Evolutionary conservation across 805 yeast genomes (phyloP).

Genomic region (Pichia scutulata): DNA sequence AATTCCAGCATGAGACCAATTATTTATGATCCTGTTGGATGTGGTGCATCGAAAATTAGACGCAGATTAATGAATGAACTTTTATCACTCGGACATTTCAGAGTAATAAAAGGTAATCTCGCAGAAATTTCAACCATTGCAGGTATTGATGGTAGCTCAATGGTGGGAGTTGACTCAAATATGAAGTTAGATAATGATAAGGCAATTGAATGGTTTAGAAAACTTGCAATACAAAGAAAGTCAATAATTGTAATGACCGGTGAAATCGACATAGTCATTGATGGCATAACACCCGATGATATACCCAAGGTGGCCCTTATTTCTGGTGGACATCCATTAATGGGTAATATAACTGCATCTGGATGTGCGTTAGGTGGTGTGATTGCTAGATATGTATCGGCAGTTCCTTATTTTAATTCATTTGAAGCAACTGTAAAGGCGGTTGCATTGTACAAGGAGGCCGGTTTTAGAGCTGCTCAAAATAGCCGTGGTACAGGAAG

Average conservation of each 20-base stretch:
- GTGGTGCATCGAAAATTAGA: constrained; percentile 69
- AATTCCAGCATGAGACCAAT: constrained; percentile 51
- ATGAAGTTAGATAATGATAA: constrained; percentile 15
- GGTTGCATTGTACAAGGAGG: constrained; percentile 48
- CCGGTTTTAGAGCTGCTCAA: constrained; percentile 48
- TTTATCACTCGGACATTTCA: constrained; percentile 48
- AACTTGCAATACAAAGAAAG: constrained; percentile 42
- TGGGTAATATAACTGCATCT: constrained; percentile 70
- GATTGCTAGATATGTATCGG: constrained; percentile 51
- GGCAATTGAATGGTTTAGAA: constrained; percentile 35
- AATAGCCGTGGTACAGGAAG: constrained; percentile 45
- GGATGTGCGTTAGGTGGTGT: constrained; percentile 79
- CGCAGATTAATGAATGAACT: constrained; percentile 38
- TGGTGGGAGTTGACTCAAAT: constrained; percentile 69
- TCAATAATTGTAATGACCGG: constrained; percentile 73
- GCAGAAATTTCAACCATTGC: constrained; percentile 70
- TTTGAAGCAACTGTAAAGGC: constrained; percentile 48
- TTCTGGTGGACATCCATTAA: constrained; percentile 51
- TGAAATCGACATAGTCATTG: constrained; percentile 40
- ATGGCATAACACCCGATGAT: constrained; percentile 30
- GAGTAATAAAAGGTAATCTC: constrained; percentile 76
- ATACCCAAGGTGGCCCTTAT: constrained; percentile 20
- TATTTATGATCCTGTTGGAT: constrained; percentile 89
- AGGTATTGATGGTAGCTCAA: constrained; percentile 32
- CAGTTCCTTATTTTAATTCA: constrained; percentile 29